Evolutionary conservation across 176 grass and related monocot genomes (phyloP), one percentile per base, ranked within the genome.

Genomic region (Oryza meridionalis): DNA sequence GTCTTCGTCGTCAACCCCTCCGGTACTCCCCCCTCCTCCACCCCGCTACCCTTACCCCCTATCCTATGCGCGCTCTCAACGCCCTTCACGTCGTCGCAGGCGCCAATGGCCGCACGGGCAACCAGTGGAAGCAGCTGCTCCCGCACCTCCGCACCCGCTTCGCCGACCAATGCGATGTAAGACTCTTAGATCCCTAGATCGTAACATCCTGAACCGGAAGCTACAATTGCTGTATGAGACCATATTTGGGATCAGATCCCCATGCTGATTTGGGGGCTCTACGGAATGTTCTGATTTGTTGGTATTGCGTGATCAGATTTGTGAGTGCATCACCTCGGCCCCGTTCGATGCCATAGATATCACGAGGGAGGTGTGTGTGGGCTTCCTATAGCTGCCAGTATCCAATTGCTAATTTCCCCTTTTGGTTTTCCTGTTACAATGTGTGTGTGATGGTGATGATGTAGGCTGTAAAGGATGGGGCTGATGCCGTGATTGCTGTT

Each of bases 1-100:
- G 91, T 98, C 70, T 98, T 98, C 87, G 70, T 98, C 85, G 89
- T 98, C 73, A 98, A 98, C 69, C 96, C 96, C 73, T 90, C 86
- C 33, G 96, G 93, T 95, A n/a, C 17, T 6, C 29, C 21, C 29
- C 21, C 9, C 15, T 61, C 29, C 35, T 16, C 65, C 65, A 17
- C 32, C 65, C n/a, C 11, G 19, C 12, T 72, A 0, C 51, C 58
- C 45, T 24, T 65, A n/a, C 49, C 29, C 29, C 29, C 22, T 50
- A 42, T 43, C 13, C 9, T 6, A 40, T 33, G 10, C 45, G 15
- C 33, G 4, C 19, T 1, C 70, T 67, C 1, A 81, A 65, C 69
- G 9, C 13, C 11, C 4, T 61, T 53, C 14, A 0, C 32, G 24
- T 19, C 53, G 7, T 8, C 65, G 79, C 81, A 95, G 93, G 96